Evolutionary conservation across 1,284 basidiomycete genomes (phyloP), one percentile per base, ranked within the genome.

Genomic region (Vanrija sp.): DNA sequence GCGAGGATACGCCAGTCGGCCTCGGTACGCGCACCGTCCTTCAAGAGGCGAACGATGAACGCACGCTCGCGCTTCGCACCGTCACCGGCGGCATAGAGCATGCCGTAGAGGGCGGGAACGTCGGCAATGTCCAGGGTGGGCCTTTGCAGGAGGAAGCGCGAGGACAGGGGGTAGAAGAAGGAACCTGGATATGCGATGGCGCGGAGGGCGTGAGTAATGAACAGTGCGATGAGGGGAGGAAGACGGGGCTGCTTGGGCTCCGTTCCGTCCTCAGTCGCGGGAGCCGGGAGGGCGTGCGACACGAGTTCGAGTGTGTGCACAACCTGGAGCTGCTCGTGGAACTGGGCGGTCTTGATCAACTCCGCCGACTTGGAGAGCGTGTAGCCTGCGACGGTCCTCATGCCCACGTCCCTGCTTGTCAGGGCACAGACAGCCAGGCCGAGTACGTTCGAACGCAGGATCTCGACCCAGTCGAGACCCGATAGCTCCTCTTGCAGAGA

Each of bases 11-110:
- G 80, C 90, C 92, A 95, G 64, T 96, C 93, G 20, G 76, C 71
- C 23, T 77, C 71, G 23, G 82, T 81, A 52, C 80, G 79, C 79
- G 91, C 85, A 0, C 88, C 88, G 62, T 95, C 90, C 0, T 85
- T 79, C 36, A 97, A 75, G 70, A 92, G 88, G 41, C 85, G 81
- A 41, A 97, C 76, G 45, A 97, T 92, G 92, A 92, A 97, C 2
- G 80, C 79, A 19, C 91, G 80, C 66, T 97, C 90, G 67, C 85
- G 86, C 75, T 85, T 86, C 84, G 87, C 89, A 25, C 88, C 85
- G 19, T 78, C 78, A 41, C 85, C 84, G 1, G 85, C 80, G 7
- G 78, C 75, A 70, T 92, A 95, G 3, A 98, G 78, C 83, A 93
- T 85, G 12, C 81, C 80, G 71, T 88, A 91, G 35, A 96, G 77